Evolutionary conservation across 2,329 filamentous ascomycete genomes (phyloP).

Genomic region (Stemphylium vesicarium): DNA sequence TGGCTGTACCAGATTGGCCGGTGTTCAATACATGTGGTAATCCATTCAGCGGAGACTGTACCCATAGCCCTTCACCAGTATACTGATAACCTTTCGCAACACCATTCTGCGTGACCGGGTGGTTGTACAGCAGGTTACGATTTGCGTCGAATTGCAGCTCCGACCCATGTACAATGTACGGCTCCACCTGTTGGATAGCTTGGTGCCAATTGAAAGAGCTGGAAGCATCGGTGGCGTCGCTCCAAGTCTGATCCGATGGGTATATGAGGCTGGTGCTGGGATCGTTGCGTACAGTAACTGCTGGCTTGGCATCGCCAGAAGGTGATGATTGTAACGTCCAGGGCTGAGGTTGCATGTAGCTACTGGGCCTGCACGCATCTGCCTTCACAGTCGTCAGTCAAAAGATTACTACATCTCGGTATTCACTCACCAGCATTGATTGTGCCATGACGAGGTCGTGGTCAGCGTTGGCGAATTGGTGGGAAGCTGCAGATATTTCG

Average conservation of each 20-base stretch:
- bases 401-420: not conserved
- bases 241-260: constrained; percentile 6
- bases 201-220: constrained; percentile 7
- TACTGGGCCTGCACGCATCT: constrained; percentile 14
- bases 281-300: not conserved
- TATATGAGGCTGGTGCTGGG: not conserved
- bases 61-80: constrained; percentile 1
- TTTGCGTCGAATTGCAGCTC: constrained; percentile 13
- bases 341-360: constrained; percentile 1
- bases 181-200: constrained; percentile 7
- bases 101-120: constrained; percentile 4
- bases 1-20: constrained; percentile 15
- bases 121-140: constrained; percentile 14
- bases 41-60: not conserved
- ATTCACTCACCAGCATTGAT: constrained; percentile 21
- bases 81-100: constrained; percentile 11
- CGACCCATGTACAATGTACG: constrained; percentile 10
- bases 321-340: constrained; percentile 17
- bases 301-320: constrained; percentile 1
- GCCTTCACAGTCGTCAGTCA: constrained; percentile 15
- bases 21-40: constrained; percentile 2
- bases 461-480: not conserved
- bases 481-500: not conserved
- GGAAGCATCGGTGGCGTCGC: not conserved
- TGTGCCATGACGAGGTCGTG: constrained; percentile 21